Evolutionary conservation across 106 monocot species (phyloP), one percentile per base, ranked within the genome.

Genomic region (Dendrobium huoshanense): DNA sequence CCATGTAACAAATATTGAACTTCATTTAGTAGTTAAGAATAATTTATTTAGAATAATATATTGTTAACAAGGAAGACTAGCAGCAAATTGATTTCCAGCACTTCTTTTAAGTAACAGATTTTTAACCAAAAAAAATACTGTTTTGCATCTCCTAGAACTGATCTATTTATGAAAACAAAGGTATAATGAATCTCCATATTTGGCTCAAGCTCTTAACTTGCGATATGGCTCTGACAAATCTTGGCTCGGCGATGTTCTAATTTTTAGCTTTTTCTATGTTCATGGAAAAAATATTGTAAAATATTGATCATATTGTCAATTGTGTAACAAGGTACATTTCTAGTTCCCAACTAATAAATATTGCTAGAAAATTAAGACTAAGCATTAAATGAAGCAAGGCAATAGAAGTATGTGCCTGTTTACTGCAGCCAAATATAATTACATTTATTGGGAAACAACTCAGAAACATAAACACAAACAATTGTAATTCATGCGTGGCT

Each of bases 91-190:
- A 64, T 58, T 20, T 58, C 16, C 58, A 58, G 18, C 17, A 20
- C 64, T 64, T 24, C 5, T 25, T 9, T 51, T 64, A 7, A 64
- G 22, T 64, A 24, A 64, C 64, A 64, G n/a, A 64, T 25, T 13
- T 8, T 72, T 37, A 72, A 17, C 4, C 40, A 72, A 72, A 15
- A 72, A 17, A 29, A 67, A 33, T 4, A 16, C 16, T 15, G 33
- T 5, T 72, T 72, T 72, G 16, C 33, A 33, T 72, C 72, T 9
- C 6, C 24, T 24, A 72, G 33, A 72, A 29, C 15, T 40, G 16
- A 37, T 72, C 16, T 72, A 51, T 72, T 72, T 72, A 72, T 40
- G 11, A 72, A 64, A 64, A 64, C 24, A 64, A 64, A 24, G n/a
- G 25, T 8, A 64, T 24, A 64, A 64, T 64, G 5, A 64, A 64